Conservation (phyloP, 176 grass and related monocot species). For the Triticum monococcum region DNA sequence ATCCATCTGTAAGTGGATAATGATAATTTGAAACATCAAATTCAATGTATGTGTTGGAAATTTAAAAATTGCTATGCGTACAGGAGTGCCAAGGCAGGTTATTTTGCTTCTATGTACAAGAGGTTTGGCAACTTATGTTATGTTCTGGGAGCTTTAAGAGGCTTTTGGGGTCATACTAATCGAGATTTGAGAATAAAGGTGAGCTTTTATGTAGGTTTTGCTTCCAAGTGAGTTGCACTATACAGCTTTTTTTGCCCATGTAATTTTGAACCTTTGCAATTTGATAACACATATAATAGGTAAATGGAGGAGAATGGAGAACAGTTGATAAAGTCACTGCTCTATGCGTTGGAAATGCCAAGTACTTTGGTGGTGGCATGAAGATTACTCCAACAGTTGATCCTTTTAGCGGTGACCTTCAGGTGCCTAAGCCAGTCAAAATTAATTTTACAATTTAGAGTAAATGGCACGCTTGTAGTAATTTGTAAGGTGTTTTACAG, state of each 20-base stretch:
- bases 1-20: constrained; percentile 81
- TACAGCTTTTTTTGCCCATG: constrained; percentile 15
- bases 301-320: constrained; percentile 82
- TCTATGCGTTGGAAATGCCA: constrained; percentile 89
- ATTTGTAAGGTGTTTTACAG: constrained; percentile 40
- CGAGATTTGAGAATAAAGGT: constrained; percentile 87
- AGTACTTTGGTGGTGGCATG: constrained; percentile 93
- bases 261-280: neutral
- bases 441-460: neutral
- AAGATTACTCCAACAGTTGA: constrained; percentile 89
- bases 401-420: constrained; percentile 66
- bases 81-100: constrained; percentile 97
- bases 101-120: constrained; percentile 92
- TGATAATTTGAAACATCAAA: neutral
- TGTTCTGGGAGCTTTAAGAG: constrained; percentile 83
- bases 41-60: constrained; percentile 21
- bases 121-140: constrained; percentile 94
- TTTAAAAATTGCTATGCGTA: constrained; percentile 11
- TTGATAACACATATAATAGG: constrained; percentile 39
- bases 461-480: neutral
- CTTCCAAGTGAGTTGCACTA: constrained; percentile 26
- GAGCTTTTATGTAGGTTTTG: constrained; percentile 8
- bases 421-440: constrained; percentile 49
- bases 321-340: constrained; percentile 71
- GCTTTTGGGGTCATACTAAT: constrained; percentile 77